A percentile compares a stretch with the other conserved stretches of the same genome.
phyloP scores from a whole-genome alignment of 768 basidiomycete species.

The Phaeolepiota aurea region DNA sequence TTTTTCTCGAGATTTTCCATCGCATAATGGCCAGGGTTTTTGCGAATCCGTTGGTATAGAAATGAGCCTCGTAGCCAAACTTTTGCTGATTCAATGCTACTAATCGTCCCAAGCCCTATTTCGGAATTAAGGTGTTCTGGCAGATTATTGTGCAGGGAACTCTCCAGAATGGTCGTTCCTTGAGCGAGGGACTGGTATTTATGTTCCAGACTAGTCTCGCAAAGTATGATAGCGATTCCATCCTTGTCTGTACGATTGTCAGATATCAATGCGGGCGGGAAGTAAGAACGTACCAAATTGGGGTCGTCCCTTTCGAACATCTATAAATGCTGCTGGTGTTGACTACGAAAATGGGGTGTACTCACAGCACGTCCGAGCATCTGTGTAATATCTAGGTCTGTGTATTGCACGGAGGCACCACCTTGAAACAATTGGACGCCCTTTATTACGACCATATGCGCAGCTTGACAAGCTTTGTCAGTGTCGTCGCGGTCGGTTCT shows the following conservation, averaged over 20 bases:
- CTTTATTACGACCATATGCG: conserved; percentile 89
- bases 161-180: conserved; percentile 76
- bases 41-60: conserved; percentile 75
- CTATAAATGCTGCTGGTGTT: neutral
- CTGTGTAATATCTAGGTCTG: conserved; percentile 89
- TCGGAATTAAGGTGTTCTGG: conserved; percentile 93
- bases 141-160: conserved; percentile 74
- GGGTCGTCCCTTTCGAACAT: conserved; percentile 61
- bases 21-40: conserved; percentile 75
- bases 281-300: conserved; percentile 60
- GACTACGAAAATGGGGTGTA: neutral
- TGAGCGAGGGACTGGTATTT: conserved; percentile 67
- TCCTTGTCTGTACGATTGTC: conserved; percentile 50
- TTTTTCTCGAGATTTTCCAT: conserved; percentile 39
- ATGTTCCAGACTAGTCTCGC: conserved; percentile 59
- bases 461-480: conserved; percentile 53
- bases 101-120: conserved; percentile 82
- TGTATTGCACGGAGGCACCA: conserved; percentile 67
- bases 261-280: neutral
- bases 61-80: conserved; percentile 83
- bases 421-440: conserved; percentile 80
- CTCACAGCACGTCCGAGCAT: conserved; percentile 93
- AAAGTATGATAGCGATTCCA: conserved; percentile 78
- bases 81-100: conserved; percentile 57
- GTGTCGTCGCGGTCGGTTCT: too few relatives aligned